Conservation (phyloP, 2,329 filamentous ascomycete species). For the Teratosphaeria nubilosa region DNA sequence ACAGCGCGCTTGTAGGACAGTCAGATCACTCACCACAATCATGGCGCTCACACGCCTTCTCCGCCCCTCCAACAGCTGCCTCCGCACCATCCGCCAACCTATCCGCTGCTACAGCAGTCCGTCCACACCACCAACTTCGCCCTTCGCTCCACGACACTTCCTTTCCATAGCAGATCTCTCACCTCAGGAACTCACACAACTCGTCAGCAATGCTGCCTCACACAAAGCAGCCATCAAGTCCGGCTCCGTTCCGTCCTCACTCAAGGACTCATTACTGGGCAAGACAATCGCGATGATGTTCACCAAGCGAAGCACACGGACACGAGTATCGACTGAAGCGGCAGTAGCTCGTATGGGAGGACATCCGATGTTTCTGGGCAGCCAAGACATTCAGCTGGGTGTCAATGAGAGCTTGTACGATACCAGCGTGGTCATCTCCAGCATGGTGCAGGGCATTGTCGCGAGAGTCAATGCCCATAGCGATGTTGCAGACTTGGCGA, state of each 20-base stretch:
- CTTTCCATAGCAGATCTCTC: conserved; percentile 84
- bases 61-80: conserved; percentile 1
- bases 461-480: conserved; percentile 45
- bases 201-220: conserved; percentile 71
- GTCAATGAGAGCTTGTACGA: conserved; percentile 95
- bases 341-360: conserved; percentile 83
- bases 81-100: conserved; percentile 10
- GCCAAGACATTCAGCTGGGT: conserved; percentile 91
- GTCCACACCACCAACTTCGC: conserved; percentile 35
- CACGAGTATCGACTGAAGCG: conserved; percentile 84
- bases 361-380: conserved; percentile 91
- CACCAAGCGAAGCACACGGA: conserved; percentile 89
- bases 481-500: conserved; percentile 39
- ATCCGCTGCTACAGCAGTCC: conserved; percentile 12
- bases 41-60: conserved; percentile 11
- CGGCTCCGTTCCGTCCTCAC: conserved; percentile 45
- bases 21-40: not conserved
- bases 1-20: not conserved
- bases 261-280: conserved; percentile 56
- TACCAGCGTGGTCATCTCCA: conserved; percentile 85
- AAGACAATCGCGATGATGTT: conserved; percentile 93
- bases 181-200: conserved; percentile 63
- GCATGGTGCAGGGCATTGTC: conserved; percentile 42
- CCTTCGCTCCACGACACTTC: conserved; percentile 67
- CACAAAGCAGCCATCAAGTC: conserved; percentile 72